Conservation (phyloP, 2,329 filamentous ascomycete genomes). For the Ophiostoma sp. region DNA sequence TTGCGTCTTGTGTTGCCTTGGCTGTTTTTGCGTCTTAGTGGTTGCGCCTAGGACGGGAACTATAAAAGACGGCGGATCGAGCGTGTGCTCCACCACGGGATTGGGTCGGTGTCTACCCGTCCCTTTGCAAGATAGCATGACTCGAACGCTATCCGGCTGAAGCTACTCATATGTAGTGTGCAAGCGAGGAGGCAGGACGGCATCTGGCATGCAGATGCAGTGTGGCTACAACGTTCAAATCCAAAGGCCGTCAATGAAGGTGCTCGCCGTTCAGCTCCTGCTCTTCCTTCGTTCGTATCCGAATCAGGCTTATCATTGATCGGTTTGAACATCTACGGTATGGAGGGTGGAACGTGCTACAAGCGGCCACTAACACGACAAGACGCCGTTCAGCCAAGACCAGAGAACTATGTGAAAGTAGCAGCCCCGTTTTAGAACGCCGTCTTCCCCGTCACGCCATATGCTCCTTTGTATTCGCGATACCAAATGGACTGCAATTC, state of each 20-base stretch:
- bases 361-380: background rate
- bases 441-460: constrained; percentile 7
- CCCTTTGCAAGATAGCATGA: constrained; percentile 6
- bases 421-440: constrained; percentile 4
- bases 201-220: too few species aligned
- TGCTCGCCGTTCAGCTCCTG: background rate
- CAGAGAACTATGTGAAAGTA: too few species aligned
- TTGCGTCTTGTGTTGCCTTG: background rate
- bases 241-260: background rate
- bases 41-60: constrained; percentile 1
- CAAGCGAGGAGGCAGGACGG: too few species aligned
- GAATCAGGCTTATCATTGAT: too few species aligned
- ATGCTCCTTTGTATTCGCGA: constrained; percentile 6
- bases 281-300: background rate
- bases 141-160: background rate
- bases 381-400: constrained; percentile 3
- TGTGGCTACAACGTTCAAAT: background rate
- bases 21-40: background rate
- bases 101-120: constrained; percentile 1
- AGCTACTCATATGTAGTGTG: too few species aligned
- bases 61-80: background rate
- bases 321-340: too few species aligned
- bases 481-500: constrained; percentile 9
- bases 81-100: background rate
- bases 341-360: too few species aligned